Conservation (phyloP, 306 rosid genomes). For the Gastrolobium villosum region DNA sequence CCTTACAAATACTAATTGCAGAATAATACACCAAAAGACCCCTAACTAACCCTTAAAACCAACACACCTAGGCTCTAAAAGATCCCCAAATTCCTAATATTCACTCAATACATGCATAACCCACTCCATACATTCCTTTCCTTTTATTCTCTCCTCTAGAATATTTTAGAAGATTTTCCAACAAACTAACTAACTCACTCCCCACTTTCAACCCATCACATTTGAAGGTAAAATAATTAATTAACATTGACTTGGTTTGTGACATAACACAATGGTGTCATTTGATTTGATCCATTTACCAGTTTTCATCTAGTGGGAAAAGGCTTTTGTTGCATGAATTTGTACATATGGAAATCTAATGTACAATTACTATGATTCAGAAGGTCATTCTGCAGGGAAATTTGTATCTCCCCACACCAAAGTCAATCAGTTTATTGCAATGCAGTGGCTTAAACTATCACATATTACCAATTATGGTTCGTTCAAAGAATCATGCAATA, state of each 20-base stretch:
- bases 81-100: no score
- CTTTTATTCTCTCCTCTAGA: no score
- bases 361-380: not conserved
- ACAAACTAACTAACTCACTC: no score
- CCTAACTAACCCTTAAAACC: no score
- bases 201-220: no score
- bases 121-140: no score
- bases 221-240: not conserved
- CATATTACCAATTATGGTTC: conserved; percentile 13
- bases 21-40: no score
- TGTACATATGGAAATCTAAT: not conserved
- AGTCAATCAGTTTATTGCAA: conserved; percentile 22
- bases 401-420: not conserved
- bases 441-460: conserved; percentile 17
- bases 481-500: conserved; percentile 20
- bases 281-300: conserved; percentile 14
- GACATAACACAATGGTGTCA: not conserved
- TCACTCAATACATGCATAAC: no score
- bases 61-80: no score
- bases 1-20: no score
- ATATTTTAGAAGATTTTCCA: no score
- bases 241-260: not conserved
- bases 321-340: not conserved
- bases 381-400: not conserved
- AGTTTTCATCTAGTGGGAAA: not conserved